Base-by-base conservation (phyloP, 441 rosid species). In the Bruguiera hainesii region DNA sequence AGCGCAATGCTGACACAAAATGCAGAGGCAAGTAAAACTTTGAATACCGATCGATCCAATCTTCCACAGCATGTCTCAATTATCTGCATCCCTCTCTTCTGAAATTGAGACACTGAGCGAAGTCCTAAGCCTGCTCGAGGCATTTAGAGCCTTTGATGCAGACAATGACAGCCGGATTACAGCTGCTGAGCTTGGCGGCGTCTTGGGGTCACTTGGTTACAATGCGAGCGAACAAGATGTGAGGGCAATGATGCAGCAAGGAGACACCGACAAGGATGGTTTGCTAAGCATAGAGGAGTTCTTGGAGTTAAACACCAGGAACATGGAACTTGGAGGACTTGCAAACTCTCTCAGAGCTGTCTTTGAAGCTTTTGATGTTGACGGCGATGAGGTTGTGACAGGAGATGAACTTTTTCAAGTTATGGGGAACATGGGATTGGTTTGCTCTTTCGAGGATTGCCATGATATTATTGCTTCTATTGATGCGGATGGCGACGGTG, bases 121-220 rank as follows among this genome's bases (percentile, higher is more conserved):
- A 5, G 82, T 82, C 60, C 63, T 75, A 28, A 66, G 71, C 9
- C 82, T 87, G 30, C 68, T 82, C 19, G 88, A 85, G 74, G 79
- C 88, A 15, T 87, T 87, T 64, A 55, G 78, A 71, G 88, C 85
- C 69, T 87, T 87, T 1, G 93, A 87, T 62, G 56, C 82, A 0
- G 78, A 87, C 73, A 80, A 76, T 4, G 89, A 87, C 11, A 87
- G 87, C 5, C 42, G 62, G 16, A 81, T 87, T 62, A 83, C 85
- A 1, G 37, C 50, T 18, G 70, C 81, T 0, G 89, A 87, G 82
- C 80, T 87, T 0, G 85, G 84, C 0, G 93, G 93, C 28, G 73
- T 85, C 26, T 52, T 87, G 66, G 69, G 75, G 19, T 82, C 93
- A 0, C 84, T 87, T 0, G 93, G 88, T 1, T 78, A 81, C 80